Conservation (phyloP, 73 alveolate species). For the Paramecium biaurelia region DNA sequence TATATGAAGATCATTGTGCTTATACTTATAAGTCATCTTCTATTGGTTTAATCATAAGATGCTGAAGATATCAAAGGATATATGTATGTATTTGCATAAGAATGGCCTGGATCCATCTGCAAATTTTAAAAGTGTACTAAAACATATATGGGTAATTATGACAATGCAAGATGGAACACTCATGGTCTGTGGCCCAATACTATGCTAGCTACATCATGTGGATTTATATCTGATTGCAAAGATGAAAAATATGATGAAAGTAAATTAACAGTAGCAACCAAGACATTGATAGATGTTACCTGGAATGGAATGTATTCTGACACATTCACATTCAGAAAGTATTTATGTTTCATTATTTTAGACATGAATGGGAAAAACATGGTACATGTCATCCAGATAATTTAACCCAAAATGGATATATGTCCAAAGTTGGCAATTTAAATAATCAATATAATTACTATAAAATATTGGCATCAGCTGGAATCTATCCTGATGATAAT, state of each 20-base stretch:
- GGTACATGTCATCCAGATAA: constrained; percentile 51
- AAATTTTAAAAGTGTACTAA: constrained; percentile 39
- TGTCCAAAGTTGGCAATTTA: constrained; percentile 35
- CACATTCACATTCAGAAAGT: constrained; percentile 44
- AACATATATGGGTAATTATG: constrained; percentile 51
- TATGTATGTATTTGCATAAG: constrained; percentile 53
- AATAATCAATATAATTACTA: constrained; percentile 28
- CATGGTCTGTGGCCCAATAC: constrained; percentile 65
- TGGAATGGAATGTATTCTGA: constrained; percentile 61
- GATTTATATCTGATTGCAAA: constrained; percentile 12
- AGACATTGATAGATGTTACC: not conserved
- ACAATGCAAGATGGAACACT: constrained; percentile 43
- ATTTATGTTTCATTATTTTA: not conserved
- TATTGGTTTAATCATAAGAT: not conserved
- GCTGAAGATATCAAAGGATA: not conserved
- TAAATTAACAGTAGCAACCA: constrained; percentile 27
- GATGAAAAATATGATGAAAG: not conserved
- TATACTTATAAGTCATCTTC: not conserved
- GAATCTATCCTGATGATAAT: constrained; percentile 4
- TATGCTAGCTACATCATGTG: constrained; percentile 40
- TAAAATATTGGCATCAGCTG: constrained; percentile 41
- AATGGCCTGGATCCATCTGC: constrained; percentile 66
- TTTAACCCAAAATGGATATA: constrained; percentile 18
- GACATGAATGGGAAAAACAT: constrained; percentile 66
- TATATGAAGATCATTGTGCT: not conserved